Percentiles rank a stretch among this genome's conserved stretches.
Conservation (phyloP, 148 eudicot species). For the Rhododendron simsii region DNA sequence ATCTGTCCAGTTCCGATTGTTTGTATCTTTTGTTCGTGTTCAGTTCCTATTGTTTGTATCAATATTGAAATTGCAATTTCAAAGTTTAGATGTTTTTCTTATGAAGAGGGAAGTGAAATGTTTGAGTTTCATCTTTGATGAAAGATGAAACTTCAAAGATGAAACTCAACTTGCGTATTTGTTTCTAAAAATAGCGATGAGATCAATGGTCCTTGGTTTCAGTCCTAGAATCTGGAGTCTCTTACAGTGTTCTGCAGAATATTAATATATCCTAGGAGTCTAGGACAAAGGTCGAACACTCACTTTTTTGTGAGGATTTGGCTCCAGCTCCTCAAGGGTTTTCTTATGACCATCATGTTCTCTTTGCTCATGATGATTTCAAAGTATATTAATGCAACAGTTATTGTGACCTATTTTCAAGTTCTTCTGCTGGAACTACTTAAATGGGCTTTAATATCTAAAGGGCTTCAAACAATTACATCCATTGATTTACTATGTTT, state of each 20-base stretch:
- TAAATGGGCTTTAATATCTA: not conserved
- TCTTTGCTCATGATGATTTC: not conserved
- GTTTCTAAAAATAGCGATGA: not conserved
- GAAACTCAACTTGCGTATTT: not conserved
- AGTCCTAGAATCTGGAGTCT: not conserved
- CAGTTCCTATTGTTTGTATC: not conserved
- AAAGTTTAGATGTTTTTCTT: not conserved
- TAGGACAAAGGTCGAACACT: not conserved
- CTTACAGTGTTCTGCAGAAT: not conserved
- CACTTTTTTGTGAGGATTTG: not conserved
- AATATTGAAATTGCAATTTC: not conserved
- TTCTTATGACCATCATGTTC: not conserved
- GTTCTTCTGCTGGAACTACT: not conserved
- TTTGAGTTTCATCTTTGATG: not conserved
- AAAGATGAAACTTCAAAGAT: not conserved
- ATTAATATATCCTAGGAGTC: not conserved
- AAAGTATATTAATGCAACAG: not conserved
- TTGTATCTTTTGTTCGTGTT: not conserved
- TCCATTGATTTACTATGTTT: slow-evolving; percentile 4
- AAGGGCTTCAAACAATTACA: not conserved
- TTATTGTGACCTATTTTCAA: not conserved
- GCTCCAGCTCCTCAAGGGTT: not conserved
- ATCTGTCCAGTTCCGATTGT: not conserved
- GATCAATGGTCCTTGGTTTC: not conserved
- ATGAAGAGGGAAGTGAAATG: not conserved